Base-by-base conservation (phyloP, 306 rosid species). In the Cucumis sativus region DNA sequence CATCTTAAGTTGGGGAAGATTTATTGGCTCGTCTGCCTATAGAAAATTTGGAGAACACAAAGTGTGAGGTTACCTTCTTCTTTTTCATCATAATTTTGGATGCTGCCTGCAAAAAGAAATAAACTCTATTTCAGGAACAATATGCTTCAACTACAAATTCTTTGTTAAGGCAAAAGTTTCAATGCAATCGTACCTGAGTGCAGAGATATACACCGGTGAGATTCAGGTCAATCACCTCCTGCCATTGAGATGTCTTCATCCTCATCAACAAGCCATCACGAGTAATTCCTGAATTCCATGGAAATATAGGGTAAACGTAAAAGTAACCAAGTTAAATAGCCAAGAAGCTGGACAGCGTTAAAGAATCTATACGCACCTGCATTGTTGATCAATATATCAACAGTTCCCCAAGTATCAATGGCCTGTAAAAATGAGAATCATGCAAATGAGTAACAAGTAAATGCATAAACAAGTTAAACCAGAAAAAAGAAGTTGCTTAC, bases 21-120 rank as follows among this genome's bases (percentile, higher is more conserved):
- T 70, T 14, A 45, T 43, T 3, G 12, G 20, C 13, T 25, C 23
- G n/a, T 13, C 13, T 70, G 57, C 20, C 43, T 71, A 71, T 4
- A 15, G 37, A 12, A 7, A 25, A 78, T 28, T 77, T 28, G 60
- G 25, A 30, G 54, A 74, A 74, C 4, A 21, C 33, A 81, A 49
- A 49, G 70, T 17, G 57, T 21, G 60, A 18, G 35, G 62, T 83
- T 86, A 95, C 98, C 97, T 95, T 88, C 85, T 66, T 95, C 84
- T 92, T 95, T 87, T 89, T 92, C 95, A 95, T 89, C 98, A 95
- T 95, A 78, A 95, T 78, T 85, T 95, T 92, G 18, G 97, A 90
- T 58, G 97, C 98, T 6, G 97, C 97, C 98, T 91, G 89, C 77
- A 73, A 76, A 78, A 61, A 84, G 54, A 4, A 60, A 83, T 55